A percentile compares a stretch with the other conserved stretches of the same genome.
These are phyloP conservation scores for Aspergillus brunneoviolaceus DNA, from an alignment of 2,329 filamentous ascomycete genomes.

Conservation along the genomic window DNA sequence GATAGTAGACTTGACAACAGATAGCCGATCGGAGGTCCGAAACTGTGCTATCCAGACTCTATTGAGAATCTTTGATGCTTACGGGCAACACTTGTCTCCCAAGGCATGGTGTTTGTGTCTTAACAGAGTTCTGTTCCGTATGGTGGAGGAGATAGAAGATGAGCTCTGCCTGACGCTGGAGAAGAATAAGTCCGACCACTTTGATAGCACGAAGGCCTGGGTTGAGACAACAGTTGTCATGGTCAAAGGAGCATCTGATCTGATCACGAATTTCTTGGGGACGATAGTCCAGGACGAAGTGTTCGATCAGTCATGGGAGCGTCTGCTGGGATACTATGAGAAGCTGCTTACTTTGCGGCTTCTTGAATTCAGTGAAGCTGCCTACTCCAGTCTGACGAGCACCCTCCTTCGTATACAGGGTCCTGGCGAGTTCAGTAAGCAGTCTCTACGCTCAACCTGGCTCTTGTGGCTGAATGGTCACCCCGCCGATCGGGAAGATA, in stretches of 20 bases:
- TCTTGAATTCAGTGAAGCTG: constrained; percentile 70
- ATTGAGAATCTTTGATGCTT: constrained; percentile 86
- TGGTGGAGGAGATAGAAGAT: constrained; percentile 68
- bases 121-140: constrained; percentile 74
- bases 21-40: constrained; percentile 40
- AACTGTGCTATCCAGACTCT: constrained; percentile 82
- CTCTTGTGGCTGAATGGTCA: constrained; percentile 66
- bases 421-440: constrained; percentile 43
- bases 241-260: constrained; percentile 67
- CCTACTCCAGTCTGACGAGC: constrained; percentile 65
- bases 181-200: constrained; percentile 20
- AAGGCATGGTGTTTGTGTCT: constrained; percentile 83
- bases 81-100: constrained; percentile 74
- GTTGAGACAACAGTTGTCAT: constrained; percentile 73
- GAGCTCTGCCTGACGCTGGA: constrained; percentile 35
- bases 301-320: constrained; percentile 73
- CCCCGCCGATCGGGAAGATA: constrained; percentile 50
- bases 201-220: constrained; percentile 57
- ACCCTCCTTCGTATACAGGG: constrained; percentile 53
- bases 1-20: constrained; percentile 42
- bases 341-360: constrained; percentile 61
- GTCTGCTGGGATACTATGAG: constrained; percentile 69
- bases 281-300: constrained; percentile 64
- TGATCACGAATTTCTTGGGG: constrained; percentile 75
- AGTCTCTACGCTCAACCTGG: constrained; percentile 65